These are phyloP conservation scores for Porcisia deanei DNA, from an alignment of 208 protist species.

Conservation along the genomic window DNA sequence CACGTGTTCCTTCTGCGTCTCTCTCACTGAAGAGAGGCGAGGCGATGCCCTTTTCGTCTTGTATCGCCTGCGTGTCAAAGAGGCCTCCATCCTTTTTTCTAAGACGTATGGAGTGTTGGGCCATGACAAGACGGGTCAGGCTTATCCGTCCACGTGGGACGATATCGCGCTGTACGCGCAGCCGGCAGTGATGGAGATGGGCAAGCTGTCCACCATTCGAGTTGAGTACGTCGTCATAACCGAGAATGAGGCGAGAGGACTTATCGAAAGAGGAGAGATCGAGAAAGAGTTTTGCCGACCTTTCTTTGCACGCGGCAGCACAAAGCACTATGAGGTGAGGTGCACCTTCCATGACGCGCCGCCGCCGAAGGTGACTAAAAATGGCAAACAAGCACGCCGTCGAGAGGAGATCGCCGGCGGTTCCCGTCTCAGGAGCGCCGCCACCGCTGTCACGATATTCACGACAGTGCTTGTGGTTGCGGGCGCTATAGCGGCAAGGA, in stretches of 20 bases:
- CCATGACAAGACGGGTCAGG: slow-evolving; percentile 6
- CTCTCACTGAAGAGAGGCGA: slow-evolving; percentile 12
- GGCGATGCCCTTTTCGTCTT: slow-evolving; percentile 29
- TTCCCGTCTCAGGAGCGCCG: background rate
- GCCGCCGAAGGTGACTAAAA: slow-evolving; percentile 2
- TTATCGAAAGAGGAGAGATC: slow-evolving; percentile 24
- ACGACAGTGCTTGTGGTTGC: background rate
- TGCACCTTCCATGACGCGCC: slow-evolving; percentile 22
- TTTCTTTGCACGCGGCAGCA: slow-evolving; percentile 34
- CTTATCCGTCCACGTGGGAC: slow-evolving; percentile 29
- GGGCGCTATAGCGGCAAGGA: slow-evolving; percentile 3
- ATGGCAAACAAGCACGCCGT: background rate
- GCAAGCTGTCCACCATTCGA: slow-evolving; percentile 47
- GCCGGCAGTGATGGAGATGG: slow-evolving; percentile 30
- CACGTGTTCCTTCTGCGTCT: slow-evolving; percentile 35
- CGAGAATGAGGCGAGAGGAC: slow-evolving; percentile 26
- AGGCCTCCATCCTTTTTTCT: slow-evolving; percentile 56
- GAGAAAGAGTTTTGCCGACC: slow-evolving; percentile 42
- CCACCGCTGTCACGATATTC: slow-evolving; percentile 5
- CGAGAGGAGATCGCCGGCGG: background rate
- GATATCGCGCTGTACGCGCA: slow-evolving; percentile 38
- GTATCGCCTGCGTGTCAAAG: slow-evolving; percentile 65
- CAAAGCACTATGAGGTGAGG: slow-evolving; percentile 38
- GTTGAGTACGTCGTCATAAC: slow-evolving; percentile 49
- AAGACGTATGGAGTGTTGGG: slow-evolving; percentile 58